Conservation (phyloP, 176 grass and related monocot species). For the Cenchrus purpureus region DNA sequence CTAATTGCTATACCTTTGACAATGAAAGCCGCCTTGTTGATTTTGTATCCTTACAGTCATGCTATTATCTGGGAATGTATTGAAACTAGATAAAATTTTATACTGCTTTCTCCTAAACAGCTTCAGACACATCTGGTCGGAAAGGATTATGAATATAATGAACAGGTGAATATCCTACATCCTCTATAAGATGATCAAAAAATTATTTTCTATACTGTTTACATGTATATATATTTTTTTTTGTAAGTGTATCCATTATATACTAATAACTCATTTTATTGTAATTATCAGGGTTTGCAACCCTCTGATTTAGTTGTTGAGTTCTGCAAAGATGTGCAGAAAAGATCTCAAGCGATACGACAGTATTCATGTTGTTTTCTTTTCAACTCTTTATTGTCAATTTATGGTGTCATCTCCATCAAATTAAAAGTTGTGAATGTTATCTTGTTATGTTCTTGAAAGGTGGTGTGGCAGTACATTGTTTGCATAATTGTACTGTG, state of each 20-base stretch:
- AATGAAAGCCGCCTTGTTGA: conserved; percentile 85
- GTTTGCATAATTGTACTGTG: conserved; percentile 9
- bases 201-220: conserved; percentile 6
- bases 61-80: conserved; percentile 8
- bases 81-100: conserved; percentile 33
- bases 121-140: conserved; percentile 71
- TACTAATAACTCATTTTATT: conserved; percentile 24
- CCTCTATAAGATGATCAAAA: conserved; percentile 18
- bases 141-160: conserved; percentile 67
- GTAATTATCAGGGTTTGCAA: conserved; percentile 48
- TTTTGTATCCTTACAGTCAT: conserved; percentile 84
- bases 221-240: conserved; percentile 8
- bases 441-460: conserved; percentile 21
- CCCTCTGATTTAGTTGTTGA: conserved; percentile 66
- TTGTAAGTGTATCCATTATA: conserved; percentile 24
- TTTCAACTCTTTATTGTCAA: conserved; percentile 15
- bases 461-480: neutral
- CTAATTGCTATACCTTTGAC: conserved; percentile 81
- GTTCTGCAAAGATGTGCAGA: conserved; percentile 97
- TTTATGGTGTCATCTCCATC: conserved; percentile 8
- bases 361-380: conserved; percentile 13
- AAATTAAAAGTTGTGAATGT: conserved; percentile 1
- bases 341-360: conserved; percentile 69
- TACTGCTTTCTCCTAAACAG: conserved; percentile 60
- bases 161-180: conserved; percentile 60